A percentile compares a stretch with the other conserved stretches of the same genome.
These are phyloP conservation scores for Pseudoturritis turrita DNA, from an alignment of 345 rosid species.

Conservation along the genomic window DNA sequence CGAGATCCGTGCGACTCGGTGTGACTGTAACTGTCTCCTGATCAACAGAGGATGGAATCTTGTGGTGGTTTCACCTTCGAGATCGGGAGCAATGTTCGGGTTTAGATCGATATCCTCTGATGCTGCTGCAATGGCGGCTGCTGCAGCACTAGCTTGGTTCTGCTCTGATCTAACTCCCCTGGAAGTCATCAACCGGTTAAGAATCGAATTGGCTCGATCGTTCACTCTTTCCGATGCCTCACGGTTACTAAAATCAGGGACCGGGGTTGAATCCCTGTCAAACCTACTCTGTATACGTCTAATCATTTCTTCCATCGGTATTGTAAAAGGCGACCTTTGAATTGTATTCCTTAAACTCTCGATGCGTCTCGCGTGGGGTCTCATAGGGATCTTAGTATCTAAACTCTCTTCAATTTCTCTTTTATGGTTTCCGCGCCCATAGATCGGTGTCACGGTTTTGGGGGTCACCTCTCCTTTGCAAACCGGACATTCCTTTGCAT, in stretches of 20 bases:
- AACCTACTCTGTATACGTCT: conserved; percentile 70
- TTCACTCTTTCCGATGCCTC: conserved; percentile 42
- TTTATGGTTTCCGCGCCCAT: conserved; percentile 64
- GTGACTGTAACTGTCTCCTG: conserved; percentile 57
- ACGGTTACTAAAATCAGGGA: conserved; percentile 38
- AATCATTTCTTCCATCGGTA: conserved; percentile 82
- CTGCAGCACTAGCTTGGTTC: conserved; percentile 37
- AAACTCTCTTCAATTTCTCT: conserved; percentile 54
- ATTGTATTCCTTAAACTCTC: conserved; percentile 87
- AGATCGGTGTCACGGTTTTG: conserved; percentile 79
- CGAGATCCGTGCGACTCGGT: conserved; percentile 47
- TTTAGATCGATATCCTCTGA: conserved; percentile 50
- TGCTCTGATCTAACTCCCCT: conserved; percentile 78
- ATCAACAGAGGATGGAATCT: conserved; percentile 45
- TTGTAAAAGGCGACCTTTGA: conserved; percentile 54
- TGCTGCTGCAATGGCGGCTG: conserved; percentile 38
- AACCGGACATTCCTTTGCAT: conserved; percentile 93
- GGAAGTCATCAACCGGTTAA: conserved; percentile 64
- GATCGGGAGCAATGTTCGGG: conserved; percentile 45
- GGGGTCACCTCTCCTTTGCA: conserved; percentile 88
- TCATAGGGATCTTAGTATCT: conserved; percentile 62
- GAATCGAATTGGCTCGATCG: conserved; percentile 45
- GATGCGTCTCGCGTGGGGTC: conserved; percentile 75
- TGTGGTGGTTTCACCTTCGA: conserved; percentile 47
- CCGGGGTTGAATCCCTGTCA: conserved; percentile 53